These are phyloP conservation scores for Beauveria caledonica DNA, from an alignment of 2,329 filamentous ascomycete species.

Conservation along the genomic window DNA sequence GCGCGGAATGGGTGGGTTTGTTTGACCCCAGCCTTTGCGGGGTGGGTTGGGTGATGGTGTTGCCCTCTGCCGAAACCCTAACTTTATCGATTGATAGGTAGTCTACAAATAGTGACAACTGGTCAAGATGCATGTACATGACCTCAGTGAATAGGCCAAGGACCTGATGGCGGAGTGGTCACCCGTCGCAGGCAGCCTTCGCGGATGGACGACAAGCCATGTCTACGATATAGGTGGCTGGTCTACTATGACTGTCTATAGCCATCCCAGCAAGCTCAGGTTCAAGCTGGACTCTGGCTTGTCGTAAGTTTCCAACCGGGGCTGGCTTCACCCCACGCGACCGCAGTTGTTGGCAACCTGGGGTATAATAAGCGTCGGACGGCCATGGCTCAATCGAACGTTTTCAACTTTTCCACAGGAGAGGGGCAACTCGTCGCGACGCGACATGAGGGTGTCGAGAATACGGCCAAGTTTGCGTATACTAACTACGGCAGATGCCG, in stretches of 20 bases:
- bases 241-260: too few species aligned
- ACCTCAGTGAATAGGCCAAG: too few species aligned
- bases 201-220: neutral
- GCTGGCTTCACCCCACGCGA: neutral
- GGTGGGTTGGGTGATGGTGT: slow-evolving; percentile 9
- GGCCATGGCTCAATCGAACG: neutral
- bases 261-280: neutral
- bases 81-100: neutral
- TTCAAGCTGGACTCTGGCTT: neutral
- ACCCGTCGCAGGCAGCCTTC: too few species aligned
- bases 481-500: neutral
- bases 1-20: neutral
- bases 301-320: neutral
- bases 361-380: neutral
- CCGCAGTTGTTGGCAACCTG: neutral
- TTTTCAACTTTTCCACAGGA: too few species aligned
- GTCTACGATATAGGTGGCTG: neutral
- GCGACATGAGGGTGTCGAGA: neutral
- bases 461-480: neutral
- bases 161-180: too few species aligned
- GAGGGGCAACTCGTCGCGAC: neutral
- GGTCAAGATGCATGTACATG: too few species aligned
- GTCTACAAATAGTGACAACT: neutral
- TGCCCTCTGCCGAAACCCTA: neutral
- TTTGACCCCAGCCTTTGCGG: slow-evolving; percentile 4